Evolutionary conservation across 495 filamentous ascomycete genomes (phyloP), one percentile per base, ranked within the genome.

Genomic region (Annulohypoxylon moriforme): DNA sequence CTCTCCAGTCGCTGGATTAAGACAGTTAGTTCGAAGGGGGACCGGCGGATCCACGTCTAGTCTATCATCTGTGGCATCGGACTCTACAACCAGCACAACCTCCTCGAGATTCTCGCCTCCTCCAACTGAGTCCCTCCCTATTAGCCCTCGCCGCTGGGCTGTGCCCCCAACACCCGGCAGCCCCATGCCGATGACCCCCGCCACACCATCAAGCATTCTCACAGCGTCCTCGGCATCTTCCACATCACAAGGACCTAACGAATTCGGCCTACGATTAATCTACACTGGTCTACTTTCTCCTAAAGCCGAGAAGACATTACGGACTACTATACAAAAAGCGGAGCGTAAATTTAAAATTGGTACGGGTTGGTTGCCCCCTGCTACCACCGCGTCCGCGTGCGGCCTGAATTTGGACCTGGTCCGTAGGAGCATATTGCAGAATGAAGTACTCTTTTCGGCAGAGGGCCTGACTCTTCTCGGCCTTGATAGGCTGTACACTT

Each of bases 401-500:
- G 75, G 79, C 22, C 69, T 83, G 1, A 82, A 83, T 0, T 76
- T 69, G 20, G 84, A 91, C 66, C 81, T 94, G 2, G 81, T 92
- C 29, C 82, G 87, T 34, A 86, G 89, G 55, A 93, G 90, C 8
- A 83, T 92, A 25, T 73, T 83, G 46, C 91, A 93, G 73, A 90
- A 92, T 71, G 88, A 92, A 55, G 81, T 90, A 31, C 80, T 93
- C 60, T 93, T 91, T 82, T 85, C 87, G 27, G 87, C 89, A n/a
- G 89, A 90, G 50, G 89, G 89, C 36, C 80, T 94, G 31, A 91
- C 87, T 0, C 77, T 93, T 31, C 78, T 93, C 0, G 88, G 87
- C 14, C 85, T 93, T 46, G 91, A 94, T 77, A 86, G 89, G 62
- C 82, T 93, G 72, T 93, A 92, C 79, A 92, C 87, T 46, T 90